phyloP scores from a whole-genome alignment of 805 yeast genomes.

The Teunomyces barrocoloradensis region DNA sequence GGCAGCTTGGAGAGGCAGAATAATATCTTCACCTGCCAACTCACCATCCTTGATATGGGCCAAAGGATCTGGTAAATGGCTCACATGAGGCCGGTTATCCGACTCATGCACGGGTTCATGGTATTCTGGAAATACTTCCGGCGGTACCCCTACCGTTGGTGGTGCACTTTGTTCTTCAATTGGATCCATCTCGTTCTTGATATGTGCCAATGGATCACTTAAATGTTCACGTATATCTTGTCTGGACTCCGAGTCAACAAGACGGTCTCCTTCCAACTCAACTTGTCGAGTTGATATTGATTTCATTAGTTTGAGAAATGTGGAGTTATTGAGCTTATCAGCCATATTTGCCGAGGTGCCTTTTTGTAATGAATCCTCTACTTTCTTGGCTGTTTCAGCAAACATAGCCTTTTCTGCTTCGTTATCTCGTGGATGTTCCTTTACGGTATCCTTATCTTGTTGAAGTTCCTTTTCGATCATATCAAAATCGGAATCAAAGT shows the following conservation, averaged over 20 bases:
- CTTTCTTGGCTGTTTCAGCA: conserved; percentile 39
- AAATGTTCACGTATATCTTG: conserved; percentile 17
- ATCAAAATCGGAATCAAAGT: conserved; percentile 32
- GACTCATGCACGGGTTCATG: conserved; percentile 15
- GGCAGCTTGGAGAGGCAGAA: conserved; percentile 39
- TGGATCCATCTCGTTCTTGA: conserved; percentile 4
- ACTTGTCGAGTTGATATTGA: conserved; percentile 36
- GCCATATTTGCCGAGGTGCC: conserved; percentile 13
- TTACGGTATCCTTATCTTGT: conserved; percentile 17
- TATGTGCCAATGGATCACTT: conserved; percentile 15
- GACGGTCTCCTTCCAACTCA: conserved; percentile 40
- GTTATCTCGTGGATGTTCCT: conserved; percentile 17
- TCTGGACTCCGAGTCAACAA: conserved; percentile 26
- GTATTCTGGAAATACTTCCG: neutral
- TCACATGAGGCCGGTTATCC: conserved; percentile 3
- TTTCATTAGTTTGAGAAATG: conserved; percentile 39
- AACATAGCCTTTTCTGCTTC: conserved; percentile 32
- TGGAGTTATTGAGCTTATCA: conserved; percentile 33
- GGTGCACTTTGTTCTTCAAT: neutral
- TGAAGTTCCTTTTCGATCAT: conserved; percentile 29
- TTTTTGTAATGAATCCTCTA: conserved; percentile 24
- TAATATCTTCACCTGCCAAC: conserved; percentile 22
- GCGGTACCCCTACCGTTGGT: neutral
- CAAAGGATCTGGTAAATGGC: conserved; percentile 42
- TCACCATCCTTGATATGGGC: conserved; percentile 42